phyloP scores from a whole-genome alignment of 2,329 filamentous ascomycete genomes.

The Thielaviopsis euricoi region DNA sequence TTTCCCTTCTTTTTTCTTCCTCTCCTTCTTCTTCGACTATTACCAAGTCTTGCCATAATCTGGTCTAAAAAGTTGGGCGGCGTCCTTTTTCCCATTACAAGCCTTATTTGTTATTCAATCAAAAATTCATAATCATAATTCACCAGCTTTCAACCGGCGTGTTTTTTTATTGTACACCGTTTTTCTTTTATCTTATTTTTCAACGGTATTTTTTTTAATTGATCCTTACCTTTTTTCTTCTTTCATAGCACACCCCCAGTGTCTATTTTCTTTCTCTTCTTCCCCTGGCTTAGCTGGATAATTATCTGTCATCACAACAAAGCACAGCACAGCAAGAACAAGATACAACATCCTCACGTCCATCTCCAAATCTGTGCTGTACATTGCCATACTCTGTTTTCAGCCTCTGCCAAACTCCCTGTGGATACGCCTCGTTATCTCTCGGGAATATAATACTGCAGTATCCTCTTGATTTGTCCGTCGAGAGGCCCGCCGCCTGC shows the following conservation, averaged over 20 bases:
- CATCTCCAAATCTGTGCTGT: no score
- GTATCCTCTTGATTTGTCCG: not conserved
- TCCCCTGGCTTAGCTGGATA: not conserved
- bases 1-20: not conserved
- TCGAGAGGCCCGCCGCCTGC: not conserved
- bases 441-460: not conserved
- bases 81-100: not conserved
- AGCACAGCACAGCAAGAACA: no score
- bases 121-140: not conserved
- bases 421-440: not conserved
- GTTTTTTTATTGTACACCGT: not conserved
- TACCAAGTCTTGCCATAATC: no score
- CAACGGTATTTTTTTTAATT: not conserved
- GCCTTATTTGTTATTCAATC: not conserved
- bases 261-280: not conserved
- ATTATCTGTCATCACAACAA: no score
- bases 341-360: no score
- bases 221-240: not conserved
- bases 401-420: not conserved
- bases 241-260: not conserved
- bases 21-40: no score
- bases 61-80: not conserved
- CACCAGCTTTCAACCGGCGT: not conserved
- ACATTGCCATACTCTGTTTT: no score
- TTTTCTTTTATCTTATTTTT: not conserved